Evolutionary conservation across 1,284 basidiomycete species (phyloP).

Genomic region (Ceratobasidium papillatum): DNA sequence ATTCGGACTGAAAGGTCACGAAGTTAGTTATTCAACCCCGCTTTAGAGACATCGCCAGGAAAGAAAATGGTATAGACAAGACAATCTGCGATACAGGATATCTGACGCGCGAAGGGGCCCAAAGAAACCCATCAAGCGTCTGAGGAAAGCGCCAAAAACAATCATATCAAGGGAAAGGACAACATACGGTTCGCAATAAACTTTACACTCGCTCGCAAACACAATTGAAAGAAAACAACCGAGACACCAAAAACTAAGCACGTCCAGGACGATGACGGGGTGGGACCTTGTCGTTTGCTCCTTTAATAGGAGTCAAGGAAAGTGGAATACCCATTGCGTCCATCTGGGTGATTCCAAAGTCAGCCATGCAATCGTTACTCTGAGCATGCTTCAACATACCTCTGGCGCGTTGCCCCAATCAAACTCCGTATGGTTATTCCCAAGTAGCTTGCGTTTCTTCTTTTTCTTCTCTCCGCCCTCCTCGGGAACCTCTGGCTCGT

Average conservation of each 20-base stretch:
- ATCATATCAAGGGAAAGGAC: not conserved
- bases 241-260: not conserved
- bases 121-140: conserved; percentile 7
- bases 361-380: not conserved
- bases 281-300: conserved; percentile 21
- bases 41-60: not conserved
- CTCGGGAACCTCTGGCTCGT: conserved; percentile 17
- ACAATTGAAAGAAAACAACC: not conserved
- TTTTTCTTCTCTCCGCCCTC: conserved; percentile 31
- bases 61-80: conserved; percentile 14
- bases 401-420: conserved; percentile 17
- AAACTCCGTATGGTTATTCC: conserved; percentile 3
- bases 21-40: not conserved
- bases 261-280: conserved; percentile 19
- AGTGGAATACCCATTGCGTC: conserved; percentile 18
- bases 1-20: not conserved
- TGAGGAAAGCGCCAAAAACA: not conserved
- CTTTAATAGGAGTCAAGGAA: conserved; percentile 18
- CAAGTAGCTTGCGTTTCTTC: conserved; percentile 33
- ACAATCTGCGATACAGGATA: conserved; percentile 31
- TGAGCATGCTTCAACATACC: not conserved
- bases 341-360: not conserved
- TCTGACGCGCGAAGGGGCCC: not conserved
- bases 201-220: not conserved
- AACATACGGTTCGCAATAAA: not conserved